Percentiles rank a stretch among this genome's conserved stretches.
Conservation (phyloP, 2,329 filamentous ascomycete species). For the Decorospora gaudefroyi region DNA sequence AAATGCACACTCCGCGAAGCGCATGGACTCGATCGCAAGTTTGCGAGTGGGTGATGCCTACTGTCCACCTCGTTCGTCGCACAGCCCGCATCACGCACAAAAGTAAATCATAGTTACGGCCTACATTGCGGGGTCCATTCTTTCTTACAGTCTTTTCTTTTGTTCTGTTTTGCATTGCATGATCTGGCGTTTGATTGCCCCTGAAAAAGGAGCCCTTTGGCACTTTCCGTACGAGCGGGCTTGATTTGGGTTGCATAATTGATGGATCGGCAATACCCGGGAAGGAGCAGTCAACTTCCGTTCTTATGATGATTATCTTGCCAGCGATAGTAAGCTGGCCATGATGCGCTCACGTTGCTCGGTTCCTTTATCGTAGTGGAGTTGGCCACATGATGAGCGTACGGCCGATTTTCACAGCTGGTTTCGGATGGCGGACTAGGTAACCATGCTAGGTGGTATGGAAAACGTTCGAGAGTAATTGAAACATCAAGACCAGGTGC, state of each 20-base stretch:
- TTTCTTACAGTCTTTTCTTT: conserved; percentile 1
- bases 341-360: too few relatives aligned
- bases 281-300: background rate
- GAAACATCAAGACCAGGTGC: too few relatives aligned
- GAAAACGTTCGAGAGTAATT: too few relatives aligned
- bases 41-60: background rate
- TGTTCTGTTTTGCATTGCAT: conserved; percentile 18
- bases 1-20: background rate
- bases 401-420: too few relatives aligned
- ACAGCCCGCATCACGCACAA: background rate
- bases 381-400: too few relatives aligned
- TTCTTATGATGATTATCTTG: too few relatives aligned
- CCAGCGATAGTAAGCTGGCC: too few relatives aligned
- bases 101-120: background rate
- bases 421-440: too few relatives aligned
- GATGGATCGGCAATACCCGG: background rate
- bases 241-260: conserved; percentile 7
- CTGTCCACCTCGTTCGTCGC: background rate
- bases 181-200: conserved; percentile 2
- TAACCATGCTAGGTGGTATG: too few relatives aligned
- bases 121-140: background rate
- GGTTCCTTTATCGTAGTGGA: too few relatives aligned
- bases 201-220: background rate
- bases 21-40: background rate
- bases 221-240: background rate